Evolutionary conservation across 2,329 filamentous ascomycete genomes (phyloP).

Genomic region (Fusarium napiforme): DNA sequence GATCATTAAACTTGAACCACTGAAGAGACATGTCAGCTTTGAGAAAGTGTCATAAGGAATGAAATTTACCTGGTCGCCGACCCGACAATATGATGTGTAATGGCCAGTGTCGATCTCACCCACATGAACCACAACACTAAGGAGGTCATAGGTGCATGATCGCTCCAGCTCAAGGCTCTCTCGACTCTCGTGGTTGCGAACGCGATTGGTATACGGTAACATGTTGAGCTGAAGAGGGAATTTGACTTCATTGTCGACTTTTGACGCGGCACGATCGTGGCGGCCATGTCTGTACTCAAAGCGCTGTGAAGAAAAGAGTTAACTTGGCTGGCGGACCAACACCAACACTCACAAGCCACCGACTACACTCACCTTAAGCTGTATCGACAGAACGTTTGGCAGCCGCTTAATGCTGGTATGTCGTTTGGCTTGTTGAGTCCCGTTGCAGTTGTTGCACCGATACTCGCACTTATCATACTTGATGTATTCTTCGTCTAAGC

Average conservation of each 20-base stretch:
- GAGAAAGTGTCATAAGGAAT: not conserved
- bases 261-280: conserved; percentile 78
- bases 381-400: conserved; percentile 89
- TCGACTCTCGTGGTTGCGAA: conserved; percentile 60
- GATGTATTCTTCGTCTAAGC: conserved; percentile 87
- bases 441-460: conserved; percentile 82
- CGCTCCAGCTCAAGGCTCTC: conserved; percentile 68
- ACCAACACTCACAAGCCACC: not conserved
- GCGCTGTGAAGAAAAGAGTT: conserved; percentile 51
- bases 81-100: conserved; percentile 88
- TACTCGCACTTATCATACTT: conserved; percentile 90
- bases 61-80: conserved; percentile 71
- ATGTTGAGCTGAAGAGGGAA: conserved; percentile 92
- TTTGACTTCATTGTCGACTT: conserved; percentile 86
- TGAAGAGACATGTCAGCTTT: conserved; percentile 51
- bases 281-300: conserved; percentile 78
- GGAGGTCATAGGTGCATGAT: conserved; percentile 84
- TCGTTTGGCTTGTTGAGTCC: conserved; percentile 82
- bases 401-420: conserved; percentile 85
- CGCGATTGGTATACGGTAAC: conserved; percentile 84
- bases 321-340: not conserved
- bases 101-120: conserved; percentile 94
- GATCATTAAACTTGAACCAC: conserved; percentile 98
- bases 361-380: conserved; percentile 77
- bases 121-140: conserved; percentile 91